Conservation (phyloP, 1,284 basidiomycete genomes). For the Peniophora sp. region DNA sequence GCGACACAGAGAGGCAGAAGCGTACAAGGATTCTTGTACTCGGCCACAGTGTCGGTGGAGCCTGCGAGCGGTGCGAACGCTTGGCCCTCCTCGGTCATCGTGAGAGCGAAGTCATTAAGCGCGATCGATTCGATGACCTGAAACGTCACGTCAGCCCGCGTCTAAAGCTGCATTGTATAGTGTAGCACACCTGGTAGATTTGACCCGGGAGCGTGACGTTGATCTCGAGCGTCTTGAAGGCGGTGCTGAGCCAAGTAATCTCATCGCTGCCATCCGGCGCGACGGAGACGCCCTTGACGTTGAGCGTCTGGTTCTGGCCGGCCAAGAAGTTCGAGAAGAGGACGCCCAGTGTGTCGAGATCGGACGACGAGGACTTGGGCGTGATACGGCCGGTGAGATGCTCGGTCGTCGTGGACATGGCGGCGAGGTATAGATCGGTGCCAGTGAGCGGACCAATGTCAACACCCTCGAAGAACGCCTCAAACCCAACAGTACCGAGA, state of each 20-base stretch:
- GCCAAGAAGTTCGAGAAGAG: conserved; percentile 66
- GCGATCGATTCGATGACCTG: conserved; percentile 66
- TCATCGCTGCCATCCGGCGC: conserved; percentile 43
- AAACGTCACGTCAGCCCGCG: neutral
- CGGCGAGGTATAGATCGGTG: conserved; percentile 44
- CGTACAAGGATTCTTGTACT: conserved; percentile 56
- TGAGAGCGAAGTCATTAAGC: conserved; percentile 53
- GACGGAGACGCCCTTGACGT: conserved; percentile 55
- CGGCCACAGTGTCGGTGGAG: conserved; percentile 54
- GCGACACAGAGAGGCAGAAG: too few species aligned
- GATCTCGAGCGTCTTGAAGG: conserved; percentile 63
- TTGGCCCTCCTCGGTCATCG: conserved; percentile 42
- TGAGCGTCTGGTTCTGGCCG: conserved; percentile 58
- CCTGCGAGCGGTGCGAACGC: conserved; percentile 52
- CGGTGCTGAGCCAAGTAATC: conserved; percentile 62
- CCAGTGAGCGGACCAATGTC: conserved; percentile 48
- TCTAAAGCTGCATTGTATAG: neutral
- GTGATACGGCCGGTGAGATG: conserved; percentile 59
- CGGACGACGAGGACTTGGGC: conserved; percentile 43
- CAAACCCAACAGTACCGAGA: conserved; percentile 63
- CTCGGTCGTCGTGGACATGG: conserved; percentile 41
- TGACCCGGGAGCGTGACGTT: conserved; percentile 62
- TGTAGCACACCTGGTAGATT: conserved; percentile 37
- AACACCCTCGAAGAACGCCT: conserved; percentile 47
- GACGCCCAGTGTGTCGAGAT: conserved; percentile 48